Conservation (phyloP, 306 rosid genomes). For the Dalbergia cochinchinensis region DNA sequence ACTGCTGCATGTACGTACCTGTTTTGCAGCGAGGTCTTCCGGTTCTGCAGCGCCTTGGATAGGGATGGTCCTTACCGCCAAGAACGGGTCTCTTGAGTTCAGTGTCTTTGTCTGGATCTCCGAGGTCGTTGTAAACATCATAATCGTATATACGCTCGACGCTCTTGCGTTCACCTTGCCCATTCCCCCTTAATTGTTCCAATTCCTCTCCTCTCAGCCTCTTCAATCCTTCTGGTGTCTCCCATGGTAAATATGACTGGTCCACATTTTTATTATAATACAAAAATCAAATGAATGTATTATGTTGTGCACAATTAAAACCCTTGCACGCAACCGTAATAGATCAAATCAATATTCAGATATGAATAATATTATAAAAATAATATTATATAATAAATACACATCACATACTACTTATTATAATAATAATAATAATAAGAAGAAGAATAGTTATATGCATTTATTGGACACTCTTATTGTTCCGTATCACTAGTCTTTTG, state of each 20-base stretch:
- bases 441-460: no score
- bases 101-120: constrained; percentile 50
- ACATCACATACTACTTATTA: no score
- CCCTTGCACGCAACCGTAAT: not conserved
- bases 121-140: constrained; percentile 76
- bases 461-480: no score
- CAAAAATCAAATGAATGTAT: no score
- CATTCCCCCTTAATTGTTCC: constrained; percentile 56
- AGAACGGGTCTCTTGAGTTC: constrained; percentile 62
- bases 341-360: not conserved
- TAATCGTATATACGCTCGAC: constrained; percentile 69
- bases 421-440: no score
- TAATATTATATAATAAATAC: no score
- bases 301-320: no score
- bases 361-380: no score
- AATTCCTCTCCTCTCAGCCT: constrained; percentile 62
- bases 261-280: no score
- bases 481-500: no score
- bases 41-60: constrained; percentile 80
- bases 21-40: constrained; percentile 61
- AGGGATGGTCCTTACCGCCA: constrained; percentile 63
- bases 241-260: constrained; percentile 72
- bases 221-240: constrained; percentile 71
- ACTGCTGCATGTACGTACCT: constrained; percentile 8
- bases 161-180: constrained; percentile 59